These are phyloP conservation scores for Geum urbanum DNA, from an alignment of 306 rosid species.

Conservation along the genomic window DNA sequence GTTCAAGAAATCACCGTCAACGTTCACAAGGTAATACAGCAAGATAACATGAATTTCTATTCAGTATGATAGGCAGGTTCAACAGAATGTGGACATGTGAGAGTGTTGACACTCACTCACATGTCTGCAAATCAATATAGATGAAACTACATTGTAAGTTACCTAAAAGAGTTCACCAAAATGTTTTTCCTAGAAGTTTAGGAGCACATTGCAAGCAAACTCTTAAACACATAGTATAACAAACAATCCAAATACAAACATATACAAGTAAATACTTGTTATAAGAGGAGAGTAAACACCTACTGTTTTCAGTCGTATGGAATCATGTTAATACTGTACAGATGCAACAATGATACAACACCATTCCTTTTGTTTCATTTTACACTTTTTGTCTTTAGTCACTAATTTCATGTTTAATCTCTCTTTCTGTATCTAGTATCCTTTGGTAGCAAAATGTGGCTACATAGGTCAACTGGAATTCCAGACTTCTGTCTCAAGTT, in stretches of 20 bases:
- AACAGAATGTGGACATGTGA: background rate
- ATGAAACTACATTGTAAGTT: background rate
- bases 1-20: slow-evolving; percentile 63
- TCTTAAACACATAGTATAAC: background rate
- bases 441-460: slow-evolving; percentile 79
- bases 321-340: background rate
- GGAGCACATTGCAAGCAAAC: background rate
- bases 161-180: background rate
- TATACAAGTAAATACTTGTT: background rate
- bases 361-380: background rate
- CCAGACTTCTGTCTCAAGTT: slow-evolving; percentile 50
- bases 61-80: background rate
- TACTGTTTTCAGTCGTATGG: background rate
- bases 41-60: slow-evolving; percentile 15
- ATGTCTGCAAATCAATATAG: background rate
- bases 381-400: background rate
- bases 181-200: background rate
- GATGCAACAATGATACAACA: background rate
- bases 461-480: slow-evolving; percentile 58
- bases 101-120: background rate
- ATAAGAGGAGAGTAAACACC: background rate
- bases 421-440: slow-evolving; percentile 57
- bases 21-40: slow-evolving; percentile 75
- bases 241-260: background rate
- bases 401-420: slow-evolving; percentile 18